Evolutionary conservation across 2,329 filamentous ascomycete genomes (phyloP).

Genomic region (Colletotrichum somersetense): DNA sequence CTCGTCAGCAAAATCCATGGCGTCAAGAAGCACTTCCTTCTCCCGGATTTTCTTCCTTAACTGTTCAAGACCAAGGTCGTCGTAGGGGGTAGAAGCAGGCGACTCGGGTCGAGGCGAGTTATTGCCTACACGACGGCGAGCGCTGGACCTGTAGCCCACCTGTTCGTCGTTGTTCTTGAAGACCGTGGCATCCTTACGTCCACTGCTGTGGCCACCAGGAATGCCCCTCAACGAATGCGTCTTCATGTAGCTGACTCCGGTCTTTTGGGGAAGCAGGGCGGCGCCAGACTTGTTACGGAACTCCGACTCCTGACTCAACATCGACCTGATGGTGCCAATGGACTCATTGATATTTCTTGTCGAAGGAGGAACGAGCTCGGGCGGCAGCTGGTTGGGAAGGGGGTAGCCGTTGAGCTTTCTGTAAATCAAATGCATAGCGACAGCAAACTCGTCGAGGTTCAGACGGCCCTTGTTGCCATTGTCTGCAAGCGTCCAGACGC

Average conservation of each 20-base stretch:
- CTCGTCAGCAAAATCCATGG: conserved; percentile 96
- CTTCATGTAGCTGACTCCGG: conserved; percentile 98
- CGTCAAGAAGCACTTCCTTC: conserved; percentile 93
- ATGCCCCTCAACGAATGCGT: conserved; percentile 87
- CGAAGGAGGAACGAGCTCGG: conserved; percentile 94
- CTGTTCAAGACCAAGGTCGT: conserved; percentile 89
- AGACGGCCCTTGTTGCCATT: conserved; percentile 93
- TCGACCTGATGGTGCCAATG: conserved; percentile 90
- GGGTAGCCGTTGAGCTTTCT: conserved; percentile 96
- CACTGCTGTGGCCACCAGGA: conserved; percentile 66
- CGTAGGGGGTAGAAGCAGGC: conserved; percentile 78
- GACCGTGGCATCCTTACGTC: conserved; percentile 93
- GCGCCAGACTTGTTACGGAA: conserved; percentile 90
- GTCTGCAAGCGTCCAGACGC: conserved; percentile 94
- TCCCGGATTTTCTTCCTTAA: conserved; percentile 93
- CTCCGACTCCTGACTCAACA: conserved; percentile 91
- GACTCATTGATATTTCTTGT: conserved; percentile 94
- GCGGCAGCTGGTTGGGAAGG: conserved; percentile 85
- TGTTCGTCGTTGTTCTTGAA: conserved; percentile 97
- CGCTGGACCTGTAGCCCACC: conserved; percentile 92
- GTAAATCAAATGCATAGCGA: conserved; percentile 99
- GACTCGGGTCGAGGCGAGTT: conserved; percentile 84
- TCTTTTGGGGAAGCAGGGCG: conserved; percentile 91
- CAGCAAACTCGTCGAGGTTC: conserved; percentile 96
- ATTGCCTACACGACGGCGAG: conserved; percentile 84